Evolutionary conservation across 2,329 filamentous ascomycete species (phyloP), one percentile per base, ranked within the genome.

Genomic region (Metarhizium sp.): DNA sequence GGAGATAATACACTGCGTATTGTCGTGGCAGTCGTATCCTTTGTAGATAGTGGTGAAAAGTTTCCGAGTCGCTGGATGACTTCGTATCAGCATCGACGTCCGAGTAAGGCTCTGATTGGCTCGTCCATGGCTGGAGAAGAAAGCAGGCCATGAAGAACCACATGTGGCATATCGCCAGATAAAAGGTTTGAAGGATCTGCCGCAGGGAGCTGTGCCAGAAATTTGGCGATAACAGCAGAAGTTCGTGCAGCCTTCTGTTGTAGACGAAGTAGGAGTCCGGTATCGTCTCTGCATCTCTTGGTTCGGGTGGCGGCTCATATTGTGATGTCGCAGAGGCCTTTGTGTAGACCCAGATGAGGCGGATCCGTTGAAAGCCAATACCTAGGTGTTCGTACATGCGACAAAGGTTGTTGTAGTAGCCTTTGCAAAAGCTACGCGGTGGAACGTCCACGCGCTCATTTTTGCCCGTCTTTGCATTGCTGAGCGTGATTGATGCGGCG

Each of bases 111-210:
- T 32, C 38, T n/a, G 18, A 18, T 13, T 16, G 40, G 43, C n/a
- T 45, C 4, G 49, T 52, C 8, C 59, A 36, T 0, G 78, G 76
- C 4, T 63, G 61, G 30, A 81, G 58, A 16, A 74, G 65, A 60
- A 80, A 78, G 61, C 77, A 81, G 36, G 75, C 79, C 3, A 75
- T 34, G 0, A 74, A 74, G 64, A 81, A 82, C 76, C 78, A 84
- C 32, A 71, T 59, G 58, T 83, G 78, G 59, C 76, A 80, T 0
- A 75, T 52, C 7, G 73, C 62, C 25, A 81, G 60, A 58, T 76
- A 70, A 6, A 73, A 42, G 0, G 74, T 66, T 58, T 81, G 75
- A 4, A 73, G 40, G 0, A 78, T 45, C 62, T 78, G 75, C 1
- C 61, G 48, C n/a, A 73, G 50, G 25, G 73, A 58, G 1, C 67